Percentiles rank a stretch among this genome's conserved stretches.
phyloP scores from a whole-genome alignment of 352 stramenopile genomes.

The Phytophthora niederhauseri region DNA sequence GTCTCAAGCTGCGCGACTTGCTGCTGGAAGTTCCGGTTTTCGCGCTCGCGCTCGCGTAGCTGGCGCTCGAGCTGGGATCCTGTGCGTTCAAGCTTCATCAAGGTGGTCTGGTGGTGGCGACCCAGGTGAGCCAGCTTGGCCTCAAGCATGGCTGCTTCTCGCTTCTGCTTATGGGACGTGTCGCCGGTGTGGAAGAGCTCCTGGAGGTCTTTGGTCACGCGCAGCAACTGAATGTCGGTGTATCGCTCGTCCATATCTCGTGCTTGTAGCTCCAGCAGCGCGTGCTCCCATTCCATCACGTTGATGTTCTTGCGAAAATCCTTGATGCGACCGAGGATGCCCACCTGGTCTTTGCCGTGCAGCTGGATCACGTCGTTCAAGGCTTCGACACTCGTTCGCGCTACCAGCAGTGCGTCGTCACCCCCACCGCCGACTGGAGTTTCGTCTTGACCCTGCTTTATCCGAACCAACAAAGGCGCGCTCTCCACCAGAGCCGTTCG shows the following conservation, averaged over 20 bases:
- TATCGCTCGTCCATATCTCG: constrained; percentile 92
- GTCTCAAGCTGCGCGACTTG: constrained; percentile 81
- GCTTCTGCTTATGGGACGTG: constrained; percentile 78
- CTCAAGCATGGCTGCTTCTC: constrained; percentile 73
- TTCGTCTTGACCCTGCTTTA: constrained; percentile 94
- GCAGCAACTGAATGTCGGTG: constrained; percentile 93
- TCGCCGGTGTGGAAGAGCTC: constrained; percentile 89
- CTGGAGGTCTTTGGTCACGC: constrained; percentile 94
- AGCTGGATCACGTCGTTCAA: constrained; percentile 90
- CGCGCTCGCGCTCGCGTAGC: constrained; percentile 66
- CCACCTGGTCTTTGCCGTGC: constrained; percentile 88
- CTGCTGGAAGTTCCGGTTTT: constrained; percentile 83
- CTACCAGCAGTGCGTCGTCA: constrained; percentile 82
- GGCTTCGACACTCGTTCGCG: constrained; percentile 75
- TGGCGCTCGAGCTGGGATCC: constrained; percentile 60
- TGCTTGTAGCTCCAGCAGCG: constrained; percentile 78
- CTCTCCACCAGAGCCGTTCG: constrained; percentile 36
- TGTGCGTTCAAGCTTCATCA: constrained; percentile 68
- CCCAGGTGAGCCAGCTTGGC: constrained; percentile 72
- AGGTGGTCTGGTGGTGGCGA: constrained; percentile 61
- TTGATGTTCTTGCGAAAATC: constrained; percentile 96
- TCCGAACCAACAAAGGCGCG: constrained; percentile 80
- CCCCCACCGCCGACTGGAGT: constrained; percentile 55
- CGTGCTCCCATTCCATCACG: constrained; percentile 94
- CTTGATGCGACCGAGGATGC: constrained; percentile 88